Evolutionary conservation across 1,139 yeast species (phyloP).

Genomic region (Yamadazyma atmosphaerica): DNA sequence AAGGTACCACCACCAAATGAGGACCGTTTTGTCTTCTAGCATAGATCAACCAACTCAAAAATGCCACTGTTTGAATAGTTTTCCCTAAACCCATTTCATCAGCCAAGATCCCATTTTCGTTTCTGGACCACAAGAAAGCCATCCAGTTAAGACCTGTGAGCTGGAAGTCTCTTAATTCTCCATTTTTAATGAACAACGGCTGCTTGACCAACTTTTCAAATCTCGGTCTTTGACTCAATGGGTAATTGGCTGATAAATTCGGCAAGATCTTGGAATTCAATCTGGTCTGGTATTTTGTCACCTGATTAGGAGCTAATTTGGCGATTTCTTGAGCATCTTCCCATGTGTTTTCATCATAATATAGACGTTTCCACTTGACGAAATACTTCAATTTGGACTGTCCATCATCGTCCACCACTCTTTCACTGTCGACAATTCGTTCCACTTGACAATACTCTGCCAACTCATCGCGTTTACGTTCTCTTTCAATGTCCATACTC

Average conservation of each 20-base stretch:
- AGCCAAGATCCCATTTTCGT: slow-evolving; percentile 95
- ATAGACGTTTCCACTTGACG: slow-evolving; percentile 91
- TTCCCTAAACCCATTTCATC: slow-evolving; percentile 99
- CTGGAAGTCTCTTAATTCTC: slow-evolving; percentile 95
- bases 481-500: slow-evolving; percentile 88
- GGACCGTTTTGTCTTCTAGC: slow-evolving; percentile 98
- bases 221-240: slow-evolving; percentile 69
- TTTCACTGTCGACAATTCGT: slow-evolving; percentile 83
- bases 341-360: slow-evolving; percentile 97
- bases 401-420: slow-evolving; percentile 62
- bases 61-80: slow-evolving; percentile 95
- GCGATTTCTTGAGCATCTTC: slow-evolving; percentile 91
- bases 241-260: slow-evolving; percentile 73
- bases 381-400: slow-evolving; percentile 72
- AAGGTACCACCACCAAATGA: slow-evolving; percentile 91
- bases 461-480: slow-evolving; percentile 78
- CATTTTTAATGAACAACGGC: slow-evolving; percentile 87
- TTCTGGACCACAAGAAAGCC: slow-evolving; percentile 98
- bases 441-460: slow-evolving; percentile 85
- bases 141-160: slow-evolving; percentile 98
- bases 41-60: slow-evolving; percentile 89
- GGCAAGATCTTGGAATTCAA: slow-evolving; percentile 85
- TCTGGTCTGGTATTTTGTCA: slow-evolving; percentile 78
- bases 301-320: slow-evolving; percentile 78
- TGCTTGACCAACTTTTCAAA: slow-evolving; percentile 86